Base-by-base conservation (phyloP, 768 basidiomycete species). In the Galerina marginata region DNA sequence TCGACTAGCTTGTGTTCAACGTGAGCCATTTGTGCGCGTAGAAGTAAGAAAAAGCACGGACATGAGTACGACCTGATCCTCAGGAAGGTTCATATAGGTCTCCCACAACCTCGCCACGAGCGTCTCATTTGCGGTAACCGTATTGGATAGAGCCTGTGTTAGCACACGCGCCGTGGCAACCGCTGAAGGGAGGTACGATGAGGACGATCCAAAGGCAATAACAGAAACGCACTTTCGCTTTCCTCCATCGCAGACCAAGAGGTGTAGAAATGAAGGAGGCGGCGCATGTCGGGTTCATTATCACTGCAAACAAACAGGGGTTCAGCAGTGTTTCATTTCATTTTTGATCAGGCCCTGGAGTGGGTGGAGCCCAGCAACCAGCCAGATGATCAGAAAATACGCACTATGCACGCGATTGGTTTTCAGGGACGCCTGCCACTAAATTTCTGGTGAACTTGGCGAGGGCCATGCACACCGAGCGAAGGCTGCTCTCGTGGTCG, bases 371-470 rank as follows among this genome's bases (percentile, higher is more conserved):
- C 48, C 37, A 20, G 20, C 44, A 56, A 44, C 39, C 50, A 39
- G 57, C 48, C 38, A 47, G 58, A 61, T 60, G 49, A 52, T 40
- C 33, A 51, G 23, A 45, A 37, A 46, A 39, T 40, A 76, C 93
- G 79, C 67, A 96, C 95, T 86, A 90, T 25, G 90, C 89, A 59
- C 75, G 77, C 42, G 72, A 68, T 70, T 97, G 95, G 74, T 93
- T 93, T n/a, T 71, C 70, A 7, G 85, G 81, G 14, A 88, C 82
- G 6, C 87, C 91, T 9, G 93, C 93, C 37, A 92, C 86, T 9
- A 95, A 74, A 70, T 97, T 96, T 60, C 95, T 83, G 12, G 92
- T 93, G 69, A 96, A 88, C 67, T 86, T 89, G 7, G 87, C 89
- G 20, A 93, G 67, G 65, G 77, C 79, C n/a, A 74, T 75, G 59